Evolutionary conservation across 164 flowering plant species (phyloP).

Genomic region (Tetrastigma voinierianum): DNA sequence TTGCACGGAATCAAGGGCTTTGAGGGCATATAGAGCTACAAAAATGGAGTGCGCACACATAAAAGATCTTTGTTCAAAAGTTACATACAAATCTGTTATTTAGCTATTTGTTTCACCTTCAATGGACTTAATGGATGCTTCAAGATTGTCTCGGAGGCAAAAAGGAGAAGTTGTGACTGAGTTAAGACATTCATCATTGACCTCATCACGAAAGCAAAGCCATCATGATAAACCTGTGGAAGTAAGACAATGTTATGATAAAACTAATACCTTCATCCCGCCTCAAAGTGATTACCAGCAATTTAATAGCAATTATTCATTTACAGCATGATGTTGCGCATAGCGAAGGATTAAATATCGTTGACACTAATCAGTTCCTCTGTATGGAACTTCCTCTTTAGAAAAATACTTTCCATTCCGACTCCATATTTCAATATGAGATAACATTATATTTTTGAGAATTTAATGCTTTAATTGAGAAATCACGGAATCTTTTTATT

Average conservation of each 20-base stretch:
- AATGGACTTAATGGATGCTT: constrained; percentile 65
- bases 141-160: constrained; percentile 57
- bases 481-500: too few species aligned
- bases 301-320: too few species aligned
- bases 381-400: too few species aligned
- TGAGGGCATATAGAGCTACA: not conserved
- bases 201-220: constrained; percentile 89
- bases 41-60: not conserved
- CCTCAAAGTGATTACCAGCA: not conserved
- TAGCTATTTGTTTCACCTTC: constrained; percentile 49
- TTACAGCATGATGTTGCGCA: too few species aligned
- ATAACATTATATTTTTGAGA: too few species aligned
- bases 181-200: constrained; percentile 50
- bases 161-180: constrained; percentile 46
- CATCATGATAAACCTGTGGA: constrained; percentile 84
- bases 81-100: not conserved
- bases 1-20: too few species aligned
- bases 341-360: too few species aligned
- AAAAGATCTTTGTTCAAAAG: too few species aligned
- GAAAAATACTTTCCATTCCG: too few species aligned
- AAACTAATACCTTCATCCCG: not conserved
- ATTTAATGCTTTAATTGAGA: too few species aligned
- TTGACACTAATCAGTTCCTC: too few species aligned
- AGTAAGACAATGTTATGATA: not conserved
- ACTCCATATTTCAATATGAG: too few species aligned